Percentiles rank a stretch among this genome's conserved stretches.
Evolutionary conservation across 345 rosid genomes (phyloP).

Genomic region (Melaleuca alternifolia): DNA sequence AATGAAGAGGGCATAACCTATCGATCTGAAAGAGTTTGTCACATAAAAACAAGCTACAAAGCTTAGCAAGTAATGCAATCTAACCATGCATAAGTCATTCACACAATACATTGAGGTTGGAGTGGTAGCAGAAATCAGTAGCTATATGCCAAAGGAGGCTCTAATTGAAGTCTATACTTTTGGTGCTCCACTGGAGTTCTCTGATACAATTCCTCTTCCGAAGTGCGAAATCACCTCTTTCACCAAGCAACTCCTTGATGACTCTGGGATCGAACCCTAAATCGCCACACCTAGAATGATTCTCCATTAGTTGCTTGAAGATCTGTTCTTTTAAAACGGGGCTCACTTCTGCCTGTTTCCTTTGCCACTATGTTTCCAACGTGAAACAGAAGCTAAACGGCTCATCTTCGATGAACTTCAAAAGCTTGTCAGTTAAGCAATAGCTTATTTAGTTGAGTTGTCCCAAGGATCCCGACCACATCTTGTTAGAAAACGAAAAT

Average conservation of each 20-base stretch:
- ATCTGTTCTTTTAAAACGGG: not conserved
- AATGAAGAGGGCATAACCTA: too few species aligned
- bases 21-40: too few species aligned
- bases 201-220: not conserved
- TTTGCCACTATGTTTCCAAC: not conserved
- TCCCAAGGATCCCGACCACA: conserved; percentile 7
- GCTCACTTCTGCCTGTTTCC: not conserved
- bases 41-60: too few species aligned
- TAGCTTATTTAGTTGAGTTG: conserved; percentile 2
- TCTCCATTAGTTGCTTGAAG: not conserved
- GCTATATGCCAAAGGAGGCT: conserved; percentile 23
- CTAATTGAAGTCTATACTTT: conserved; percentile 1
- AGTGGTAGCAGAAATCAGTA: conserved; percentile 4
- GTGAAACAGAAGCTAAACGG: not conserved
- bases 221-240: not conserved
- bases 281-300: not conserved
- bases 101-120: not conserved
- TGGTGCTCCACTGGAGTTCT: not conserved
- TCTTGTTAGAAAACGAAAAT: not conserved
- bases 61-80: too few species aligned
- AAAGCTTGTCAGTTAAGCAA: not conserved
- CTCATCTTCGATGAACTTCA: not conserved
- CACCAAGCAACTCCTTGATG: not conserved
- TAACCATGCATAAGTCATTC: too few species aligned
- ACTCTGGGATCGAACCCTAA: accelerated